phyloP scores from a whole-genome alignment of 352 stramenopile genomes.

The Phytophthora sp. region DNA sequence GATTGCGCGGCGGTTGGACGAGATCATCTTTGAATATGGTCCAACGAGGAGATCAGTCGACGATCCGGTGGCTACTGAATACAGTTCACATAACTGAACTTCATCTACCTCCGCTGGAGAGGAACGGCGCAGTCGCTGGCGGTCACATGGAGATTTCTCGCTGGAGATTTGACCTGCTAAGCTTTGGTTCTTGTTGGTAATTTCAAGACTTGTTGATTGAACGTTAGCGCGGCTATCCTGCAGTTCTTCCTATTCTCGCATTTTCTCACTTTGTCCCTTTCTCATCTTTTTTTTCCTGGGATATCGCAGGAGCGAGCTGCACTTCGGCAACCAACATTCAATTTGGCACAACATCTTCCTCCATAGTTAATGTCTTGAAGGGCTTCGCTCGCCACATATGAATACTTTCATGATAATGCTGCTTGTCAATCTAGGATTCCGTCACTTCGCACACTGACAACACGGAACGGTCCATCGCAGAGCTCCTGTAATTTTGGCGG shows the following conservation, averaged over 20 bases:
- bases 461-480: not conserved
- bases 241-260: too few relatives aligned
- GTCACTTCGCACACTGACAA: slow-evolving; percentile 5
- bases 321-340: not conserved
- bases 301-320: too few relatives aligned
- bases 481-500: not conserved
- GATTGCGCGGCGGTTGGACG: not conserved
- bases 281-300: too few relatives aligned
- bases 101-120: slow-evolving; percentile 1
- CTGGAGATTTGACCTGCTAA: too few relatives aligned
- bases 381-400: not conserved
- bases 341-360: slow-evolving; percentile 16
- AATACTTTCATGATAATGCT: not conserved
- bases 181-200: too few relatives aligned
- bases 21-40: not conserved
- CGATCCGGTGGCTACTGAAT: slow-evolving; percentile 5
- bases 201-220: too few relatives aligned
- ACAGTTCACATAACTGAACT: not conserved
- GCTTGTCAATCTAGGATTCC: slow-evolving; percentile 1
- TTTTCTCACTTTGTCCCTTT: too few relatives aligned
- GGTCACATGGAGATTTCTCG: too few relatives aligned
- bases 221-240: too few relatives aligned
- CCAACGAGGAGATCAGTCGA: not conserved
- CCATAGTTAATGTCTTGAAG: slow-evolving; percentile 2
- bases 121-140: too few relatives aligned